Evolutionary conservation across 2,329 filamentous ascomycete genomes (phyloP).

Genomic region (Teratosphaeria pseudoeucalypti): DNA sequence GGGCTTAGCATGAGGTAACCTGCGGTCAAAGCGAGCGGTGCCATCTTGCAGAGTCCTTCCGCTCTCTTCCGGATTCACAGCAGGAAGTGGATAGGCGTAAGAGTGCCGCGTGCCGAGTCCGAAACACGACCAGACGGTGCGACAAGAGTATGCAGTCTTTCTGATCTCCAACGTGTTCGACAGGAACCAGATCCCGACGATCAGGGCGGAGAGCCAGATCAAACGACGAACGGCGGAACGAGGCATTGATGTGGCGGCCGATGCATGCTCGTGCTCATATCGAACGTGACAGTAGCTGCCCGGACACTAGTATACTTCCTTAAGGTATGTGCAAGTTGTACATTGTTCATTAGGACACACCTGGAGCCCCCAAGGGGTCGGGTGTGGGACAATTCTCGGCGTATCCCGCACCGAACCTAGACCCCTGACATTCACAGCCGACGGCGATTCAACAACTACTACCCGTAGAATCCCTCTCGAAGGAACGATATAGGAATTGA

Average conservation of each 20-base stretch:
- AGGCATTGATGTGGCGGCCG: not conserved
- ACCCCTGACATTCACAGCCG: too few relatives aligned
- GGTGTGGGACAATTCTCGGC: too few relatives aligned
- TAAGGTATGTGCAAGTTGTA: too few relatives aligned
- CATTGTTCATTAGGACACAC: too few relatives aligned
- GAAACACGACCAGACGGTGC: slow-evolving; percentile 6
- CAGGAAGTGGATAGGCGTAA: not conserved
- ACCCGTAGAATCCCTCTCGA: too few relatives aligned
- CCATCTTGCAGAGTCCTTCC: slow-evolving; percentile 5
- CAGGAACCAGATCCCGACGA: slow-evolving; percentile 3
- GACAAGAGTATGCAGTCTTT: slow-evolving; percentile 8
- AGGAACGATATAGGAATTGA: too few relatives aligned
- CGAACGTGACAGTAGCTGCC: not conserved
- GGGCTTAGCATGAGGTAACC: not conserved
- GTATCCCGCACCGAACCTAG: too few relatives aligned
- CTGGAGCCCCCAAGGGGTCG: too few relatives aligned
- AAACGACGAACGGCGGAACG: not conserved
- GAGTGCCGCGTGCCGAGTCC: slow-evolving; percentile 1
- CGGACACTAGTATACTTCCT: too few relatives aligned
- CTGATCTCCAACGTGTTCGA: slow-evolving; percentile 4
- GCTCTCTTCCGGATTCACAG: not conserved
- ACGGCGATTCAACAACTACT: too few relatives aligned
- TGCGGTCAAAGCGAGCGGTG: slow-evolving; percentile 4
- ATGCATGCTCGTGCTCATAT: not conserved
- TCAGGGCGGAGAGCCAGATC: not conserved